Conservation (phyloP, 345 rosid species). For the Brassica carinata region DNA sequence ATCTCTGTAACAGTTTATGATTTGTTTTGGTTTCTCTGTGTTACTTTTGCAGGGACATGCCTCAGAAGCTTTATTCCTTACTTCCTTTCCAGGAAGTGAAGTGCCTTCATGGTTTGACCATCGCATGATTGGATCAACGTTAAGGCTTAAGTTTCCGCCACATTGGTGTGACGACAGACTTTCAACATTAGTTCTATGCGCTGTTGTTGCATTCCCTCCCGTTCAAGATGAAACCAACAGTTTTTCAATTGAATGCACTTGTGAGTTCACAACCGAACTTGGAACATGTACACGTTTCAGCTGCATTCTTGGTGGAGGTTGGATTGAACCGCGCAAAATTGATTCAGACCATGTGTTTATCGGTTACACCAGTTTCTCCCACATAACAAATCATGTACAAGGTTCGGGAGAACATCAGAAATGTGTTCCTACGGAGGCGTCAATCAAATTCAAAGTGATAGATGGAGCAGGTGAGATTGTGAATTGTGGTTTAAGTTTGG, state of each 20-base stretch:
- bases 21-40: background rate
- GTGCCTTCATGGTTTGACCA: conserved; percentile 36
- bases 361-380: background rate
- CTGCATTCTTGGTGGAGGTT: background rate
- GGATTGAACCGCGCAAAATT: background rate
- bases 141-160: conserved; percentile 2
- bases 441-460: background rate
- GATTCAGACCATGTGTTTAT: conserved; percentile 2
- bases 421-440: background rate
- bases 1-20: background rate
- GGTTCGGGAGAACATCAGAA: background rate
- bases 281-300: background rate
- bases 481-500: background rate
- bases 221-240: background rate
- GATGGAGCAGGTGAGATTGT: background rate
- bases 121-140: background rate
- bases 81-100: conserved; percentile 31
- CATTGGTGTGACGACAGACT: conserved; percentile 31
- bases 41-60: conserved; percentile 20
- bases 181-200: conserved; percentile 23
- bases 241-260: background rate
- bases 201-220: conserved; percentile 17
- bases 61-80: conserved; percentile 17
- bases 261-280: background rate
- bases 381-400: background rate